Base-by-base conservation (phyloP, 306 rosid genomes). In the Astragalus membranaceus region DNA sequence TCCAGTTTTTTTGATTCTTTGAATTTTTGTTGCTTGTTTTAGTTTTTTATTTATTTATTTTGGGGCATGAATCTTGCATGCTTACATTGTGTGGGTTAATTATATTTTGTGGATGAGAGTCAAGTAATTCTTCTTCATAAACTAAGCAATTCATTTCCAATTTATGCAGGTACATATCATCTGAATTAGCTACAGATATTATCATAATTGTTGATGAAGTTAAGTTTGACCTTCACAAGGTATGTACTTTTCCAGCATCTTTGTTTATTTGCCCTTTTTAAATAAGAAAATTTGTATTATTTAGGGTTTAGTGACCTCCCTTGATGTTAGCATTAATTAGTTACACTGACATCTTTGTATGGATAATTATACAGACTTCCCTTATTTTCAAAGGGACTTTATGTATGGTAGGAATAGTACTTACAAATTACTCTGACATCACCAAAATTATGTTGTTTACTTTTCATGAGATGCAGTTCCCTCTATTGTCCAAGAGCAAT, bases 141-240 rank as follows among this genome's bases (percentile, higher is more conserved):
- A 14, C 56, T 33, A 66, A 55, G 11, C 11, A 33, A 43, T 8
- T 61, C 35, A 11, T 49, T 47, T 35, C 58, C n/a, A 71, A 26
- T 36, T 41, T 73, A 10, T 61, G 82, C 85, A 95, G 99, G 86
- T 83, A 86, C 52, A 86, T 91, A 32, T 86, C 96, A 32, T 91
- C 97, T 79, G 97, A 95, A 73, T 60, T 95, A 85, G 83, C 88
- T 35, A 83, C 99, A 0, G 99, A 95, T 80, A 80, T 86, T 63
- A 64, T 82, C 66, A 77, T 95, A 70, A 85, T 67, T 74, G 88
- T 89, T 32, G 93, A 91, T 57, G 97, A 86, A 68, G 92, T 91
- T 30, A 91, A 89, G 83, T 95, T 95, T 83, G 70, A 61, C 79
- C 96, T 91, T 49, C 99, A 95, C 82, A 95, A 89, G 96, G 99